A percentile compares a stretch with the other conserved stretches of the same genome.
phyloP scores from a whole-genome alignment of 2,329 filamentous ascomycete genomes.

The Neodidymelliopsis sp. region DNA sequence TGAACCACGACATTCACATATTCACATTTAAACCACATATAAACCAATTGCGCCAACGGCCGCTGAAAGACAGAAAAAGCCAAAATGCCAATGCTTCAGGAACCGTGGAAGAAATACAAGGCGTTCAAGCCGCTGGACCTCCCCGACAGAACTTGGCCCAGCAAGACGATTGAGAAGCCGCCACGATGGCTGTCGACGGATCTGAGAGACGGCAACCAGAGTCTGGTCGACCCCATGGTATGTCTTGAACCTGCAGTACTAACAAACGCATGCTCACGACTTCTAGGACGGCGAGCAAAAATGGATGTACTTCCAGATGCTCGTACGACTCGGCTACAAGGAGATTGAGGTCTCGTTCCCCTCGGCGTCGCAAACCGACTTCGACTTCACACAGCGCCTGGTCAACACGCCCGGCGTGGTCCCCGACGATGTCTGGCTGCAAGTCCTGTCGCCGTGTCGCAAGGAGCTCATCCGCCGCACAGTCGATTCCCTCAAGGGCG shows the following conservation, averaged over 20 bases:
- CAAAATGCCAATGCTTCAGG: slow-evolving; percentile 66
- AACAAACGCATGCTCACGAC: slow-evolving; percentile 15
- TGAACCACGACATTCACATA: neutral
- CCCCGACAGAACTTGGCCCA: slow-evolving; percentile 81
- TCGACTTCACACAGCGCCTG: slow-evolving; percentile 88
- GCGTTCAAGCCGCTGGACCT: slow-evolving; percentile 71
- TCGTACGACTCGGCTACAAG: slow-evolving; percentile 91
- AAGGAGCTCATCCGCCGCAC: slow-evolving; percentile 89
- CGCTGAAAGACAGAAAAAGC: neutral
- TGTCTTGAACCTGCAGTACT: slow-evolving; percentile 30
- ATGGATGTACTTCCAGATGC: slow-evolving; percentile 93
- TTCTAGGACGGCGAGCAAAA: slow-evolving; percentile 89
- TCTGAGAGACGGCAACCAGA: slow-evolving; percentile 92
- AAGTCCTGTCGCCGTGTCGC: slow-evolving; percentile 91
- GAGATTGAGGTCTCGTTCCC: slow-evolving; percentile 98
- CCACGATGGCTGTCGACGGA: slow-evolving; percentile 92
- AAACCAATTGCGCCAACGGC: slow-evolving; percentile 3
- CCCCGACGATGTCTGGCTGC: slow-evolving; percentile 89
- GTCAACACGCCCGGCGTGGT: slow-evolving; percentile 83
- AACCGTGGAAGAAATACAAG: slow-evolving; percentile 80
- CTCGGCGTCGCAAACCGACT: slow-evolving; percentile 93
- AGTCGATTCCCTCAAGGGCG: slow-evolving; percentile 84
- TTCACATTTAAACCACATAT: neutral
- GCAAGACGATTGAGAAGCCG: slow-evolving; percentile 80
- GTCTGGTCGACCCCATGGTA: slow-evolving; percentile 91